Percentiles rank a stretch among this genome's conserved stretches.
These are phyloP conservation scores for Zygosaccharomyces bailii DNA, from an alignment of 805 yeast genomes.

Conservation along the genomic window DNA sequence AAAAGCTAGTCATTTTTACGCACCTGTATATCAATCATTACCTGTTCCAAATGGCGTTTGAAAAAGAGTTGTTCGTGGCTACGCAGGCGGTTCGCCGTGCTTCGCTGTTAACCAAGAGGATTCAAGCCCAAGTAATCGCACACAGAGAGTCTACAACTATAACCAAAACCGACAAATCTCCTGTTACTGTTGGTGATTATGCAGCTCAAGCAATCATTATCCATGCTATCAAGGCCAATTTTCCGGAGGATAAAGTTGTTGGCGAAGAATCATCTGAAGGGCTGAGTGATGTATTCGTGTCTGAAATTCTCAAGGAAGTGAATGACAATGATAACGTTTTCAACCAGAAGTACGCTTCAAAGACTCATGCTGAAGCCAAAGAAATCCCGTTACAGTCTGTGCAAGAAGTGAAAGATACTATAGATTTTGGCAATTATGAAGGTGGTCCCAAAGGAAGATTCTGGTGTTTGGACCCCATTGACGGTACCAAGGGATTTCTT, in stretches of 20 bases:
- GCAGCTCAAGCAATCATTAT: conserved; percentile 94
- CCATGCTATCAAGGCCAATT: conserved; percentile 71
- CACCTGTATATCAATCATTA: neutral
- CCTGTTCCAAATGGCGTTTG: conserved; percentile 39
- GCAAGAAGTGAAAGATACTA: conserved; percentile 54
- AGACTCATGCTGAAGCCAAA: conserved; percentile 23
- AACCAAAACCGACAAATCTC: conserved; percentile 84
- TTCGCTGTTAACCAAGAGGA: conserved; percentile 63
- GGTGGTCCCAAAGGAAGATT: conserved; percentile 81
- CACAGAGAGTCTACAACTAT: conserved; percentile 51
- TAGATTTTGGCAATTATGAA: conserved; percentile 73
- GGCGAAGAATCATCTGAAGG: conserved; percentile 90
- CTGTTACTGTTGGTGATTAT: conserved; percentile 95
- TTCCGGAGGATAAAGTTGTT: conserved; percentile 82
- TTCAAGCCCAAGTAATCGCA: conserved; percentile 53
- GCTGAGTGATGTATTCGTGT: conserved; percentile 48
- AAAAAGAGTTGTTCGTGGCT: conserved; percentile 73
- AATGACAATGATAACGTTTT: conserved; percentile 50
- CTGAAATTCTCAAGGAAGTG: conserved; percentile 59
- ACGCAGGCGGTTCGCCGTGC: conserved; percentile 90
- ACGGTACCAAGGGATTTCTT: conserved; percentile 94
- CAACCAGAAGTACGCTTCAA: conserved; percentile 23
- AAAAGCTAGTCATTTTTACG: neutral
- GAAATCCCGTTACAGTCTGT: conserved; percentile 39
- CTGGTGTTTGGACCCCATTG: conserved; percentile 98